Evolutionary conservation across 352 stramenopile species (phyloP), one percentile per base, ranked within the genome.

Genomic region (Blastocystis sp.): DNA sequence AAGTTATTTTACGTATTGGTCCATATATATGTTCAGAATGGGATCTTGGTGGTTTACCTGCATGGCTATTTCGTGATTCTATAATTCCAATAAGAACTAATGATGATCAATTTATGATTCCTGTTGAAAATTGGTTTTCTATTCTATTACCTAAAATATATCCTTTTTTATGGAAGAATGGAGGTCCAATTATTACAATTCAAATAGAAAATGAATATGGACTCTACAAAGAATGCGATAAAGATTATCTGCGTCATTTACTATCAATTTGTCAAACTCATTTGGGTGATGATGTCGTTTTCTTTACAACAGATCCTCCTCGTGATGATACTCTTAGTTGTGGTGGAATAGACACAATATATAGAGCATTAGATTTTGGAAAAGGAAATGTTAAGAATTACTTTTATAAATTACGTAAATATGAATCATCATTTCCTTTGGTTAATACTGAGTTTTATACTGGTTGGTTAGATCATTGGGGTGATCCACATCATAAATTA

Each of bases 201-300:
- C 75, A 81, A 58, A 72, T 81, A 47, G 75, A 81, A 62, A 81
- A 81, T 66, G 75, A 81, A 65, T 67, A 78, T 39, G 72, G 73
- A 25, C 55, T 55, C 39, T 70, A 72, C 25, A 18, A 30, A 34
- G 37, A 37, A n/a, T 56, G 31, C 40, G 37, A 66, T 7, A 67
- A 56, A 25, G 23, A 25, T 16, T 69, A 72, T 58, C 47, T 72
- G 18, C 10, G 35, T 27, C 54, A 52, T 27, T 62, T 72, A 19
- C 23, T 71, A 23, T 34, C 55, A n/a, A 25, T 67, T n/a, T 39
- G 40, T 36, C 43, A 47, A 41, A 19, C 65, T 30, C 58, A 66
- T 45, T 43, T 72, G 13, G 52, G 67, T 11, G 36, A 46, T 13
- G 42, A 67, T 18, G 48, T 71, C 0, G 39, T 72, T 21, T 58